These are phyloP conservation scores for Hygrocybe coccinea DNA, from an alignment of 768 basidiomycete species.

Conservation along the genomic window DNA sequence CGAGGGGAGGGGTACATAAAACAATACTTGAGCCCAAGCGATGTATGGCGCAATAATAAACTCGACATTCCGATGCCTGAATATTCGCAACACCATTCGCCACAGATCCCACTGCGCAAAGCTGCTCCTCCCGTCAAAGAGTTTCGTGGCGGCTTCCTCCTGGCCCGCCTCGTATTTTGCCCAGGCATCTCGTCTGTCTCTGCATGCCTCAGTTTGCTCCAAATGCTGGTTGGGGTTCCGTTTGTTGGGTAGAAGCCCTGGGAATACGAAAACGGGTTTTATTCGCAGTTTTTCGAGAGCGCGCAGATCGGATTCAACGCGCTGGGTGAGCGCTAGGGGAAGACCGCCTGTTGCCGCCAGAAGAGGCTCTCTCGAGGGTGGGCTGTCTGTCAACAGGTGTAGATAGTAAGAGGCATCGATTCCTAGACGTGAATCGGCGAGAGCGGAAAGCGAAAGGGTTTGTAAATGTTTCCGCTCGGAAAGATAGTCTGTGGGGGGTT, in stretches of 20 bases:
- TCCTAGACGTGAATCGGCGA: conserved; percentile 90
- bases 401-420: conserved; percentile 95
- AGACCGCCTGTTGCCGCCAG: conserved; percentile 93
- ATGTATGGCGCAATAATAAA: conserved; percentile 95
- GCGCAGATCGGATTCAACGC: conserved; percentile 90
- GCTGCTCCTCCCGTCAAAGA: conserved; percentile 73
- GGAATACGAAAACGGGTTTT: conserved; percentile 98
- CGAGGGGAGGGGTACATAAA: conserved; percentile 16
- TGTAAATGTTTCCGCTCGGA: conserved; percentile 84
- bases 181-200: conserved; percentile 85
- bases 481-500: conserved; percentile 59
- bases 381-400: conserved; percentile 66
- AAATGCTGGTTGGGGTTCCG: conserved; percentile 49
- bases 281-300: conserved; percentile 85
- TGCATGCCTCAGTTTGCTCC: conserved; percentile 63
- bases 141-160: conserved; percentile 80
- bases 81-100: conserved; percentile 86
- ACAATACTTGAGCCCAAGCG: conserved; percentile 91
- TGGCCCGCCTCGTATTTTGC: conserved; percentile 86
- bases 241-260: conserved; percentile 76
- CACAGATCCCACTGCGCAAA: conserved; percentile 89
- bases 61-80: conserved; percentile 92
- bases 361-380: conserved; percentile 80
- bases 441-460: conserved; percentile 70
- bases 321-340: conserved; percentile 79